These are phyloP conservation scores for Alternaria alternata DNA, from an alignment of 2,329 filamentous ascomycete species.

Conservation along the genomic window DNA sequence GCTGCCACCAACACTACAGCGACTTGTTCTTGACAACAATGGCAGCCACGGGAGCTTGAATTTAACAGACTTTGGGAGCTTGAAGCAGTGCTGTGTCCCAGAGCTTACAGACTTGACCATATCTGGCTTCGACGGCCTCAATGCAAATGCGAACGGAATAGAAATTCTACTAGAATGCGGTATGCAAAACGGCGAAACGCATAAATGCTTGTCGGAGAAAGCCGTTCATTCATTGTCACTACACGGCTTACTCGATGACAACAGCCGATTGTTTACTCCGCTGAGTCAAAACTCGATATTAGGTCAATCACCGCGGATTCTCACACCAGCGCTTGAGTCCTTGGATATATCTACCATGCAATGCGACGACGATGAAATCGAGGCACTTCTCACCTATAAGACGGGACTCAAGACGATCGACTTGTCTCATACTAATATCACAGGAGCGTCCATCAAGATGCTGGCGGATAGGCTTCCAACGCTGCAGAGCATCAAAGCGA, in stretches of 20 bases:
- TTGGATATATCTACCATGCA: constrained; percentile 28
- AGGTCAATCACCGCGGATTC: constrained; percentile 30
- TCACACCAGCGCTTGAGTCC: constrained; percentile 27
- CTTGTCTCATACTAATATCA: constrained; percentile 49
- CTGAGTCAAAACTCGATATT: constrained; percentile 14
- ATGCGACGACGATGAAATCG: constrained; percentile 44
- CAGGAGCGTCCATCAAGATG: constrained; percentile 53
- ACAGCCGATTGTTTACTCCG: neutral
- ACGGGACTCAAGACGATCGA: constrained; percentile 42
- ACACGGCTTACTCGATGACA: neutral
- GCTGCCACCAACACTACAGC: constrained; percentile 29
- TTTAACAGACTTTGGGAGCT: neutral
- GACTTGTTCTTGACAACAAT: constrained; percentile 16
- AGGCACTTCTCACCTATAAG: constrained; percentile 28
- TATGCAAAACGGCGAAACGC: neutral
- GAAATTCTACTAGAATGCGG: constrained; percentile 22
- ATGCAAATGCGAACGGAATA: constrained; percentile 4
- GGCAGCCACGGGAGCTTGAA: neutral
- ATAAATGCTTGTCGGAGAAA: neutral
- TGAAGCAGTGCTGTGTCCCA: constrained; percentile 1
- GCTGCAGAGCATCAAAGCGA: constrained; percentile 43
- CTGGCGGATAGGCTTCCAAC: constrained; percentile 39
- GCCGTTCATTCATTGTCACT: constrained; percentile 9
- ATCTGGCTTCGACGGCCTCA: constrained; percentile 16
- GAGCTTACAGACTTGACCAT: constrained; percentile 31